Base-by-base conservation (phyloP, 1,284 basidiomycete genomes). In the Schizophyllum commune region DNA sequence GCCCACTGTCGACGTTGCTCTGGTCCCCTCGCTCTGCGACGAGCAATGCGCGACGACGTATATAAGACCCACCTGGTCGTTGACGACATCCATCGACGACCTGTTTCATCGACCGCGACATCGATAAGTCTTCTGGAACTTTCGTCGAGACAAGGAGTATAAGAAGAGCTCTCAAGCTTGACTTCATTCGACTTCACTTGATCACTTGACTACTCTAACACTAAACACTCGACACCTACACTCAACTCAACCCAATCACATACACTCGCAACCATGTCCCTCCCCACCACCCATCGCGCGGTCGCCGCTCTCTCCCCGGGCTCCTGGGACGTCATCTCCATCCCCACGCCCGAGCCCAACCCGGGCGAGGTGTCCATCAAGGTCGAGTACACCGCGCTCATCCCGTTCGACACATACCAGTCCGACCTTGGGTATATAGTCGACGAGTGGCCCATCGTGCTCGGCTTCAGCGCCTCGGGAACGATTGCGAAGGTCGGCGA, bases 331-430 rank as follows among this genome's bases (percentile, higher is more conserved):
- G 70, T 67, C 2, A 74, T 80, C 17, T 69, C 75, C 58, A 71
- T 81, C 13, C 68, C 75, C 3, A 83, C 81, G 1, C 68, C 67
- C 17, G 61, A 62, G 5, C 80, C 79, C 7, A 72, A 71, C 7
- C 65, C 70, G 1, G 76, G 73, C 20, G 74, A 83, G 62, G 74
- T 83, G 19, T 71, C 79, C 6, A 63, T 84, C 57, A 77, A 79
- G 63, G 78, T 80, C 17, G 74, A 73, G 61, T 82, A 79, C 63
- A 70, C 77, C 1, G 70, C 78, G 7, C 68, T 80, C 65, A 73
- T 74, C 52, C 67, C 77, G 1, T 73, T 78, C 60, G 78, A 80
- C 63, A 73, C 72, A 0, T 81, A 79, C 63, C 68, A 73, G 58
- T 68, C 71, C 5, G 79, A 80, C 63, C 66, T 71, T 11, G 76